Conservation (phyloP, 108 stramenopile genomes). For the Skeletonema costatum region DNA sequence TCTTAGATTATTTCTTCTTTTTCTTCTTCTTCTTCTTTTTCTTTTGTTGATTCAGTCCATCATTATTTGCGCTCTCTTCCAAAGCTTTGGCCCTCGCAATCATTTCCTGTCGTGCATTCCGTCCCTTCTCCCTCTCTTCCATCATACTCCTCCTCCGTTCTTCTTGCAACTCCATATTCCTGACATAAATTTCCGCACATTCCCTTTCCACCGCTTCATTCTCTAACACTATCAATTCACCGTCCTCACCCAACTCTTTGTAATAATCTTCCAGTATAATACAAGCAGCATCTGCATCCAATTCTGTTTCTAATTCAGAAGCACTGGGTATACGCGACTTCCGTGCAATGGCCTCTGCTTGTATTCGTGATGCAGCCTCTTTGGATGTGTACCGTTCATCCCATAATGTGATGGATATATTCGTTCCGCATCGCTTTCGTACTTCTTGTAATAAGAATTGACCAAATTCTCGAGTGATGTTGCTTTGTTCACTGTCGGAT, state of each 20-base stretch:
- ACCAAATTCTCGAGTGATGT: constrained; percentile 69
- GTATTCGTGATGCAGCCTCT: constrained; percentile 69
- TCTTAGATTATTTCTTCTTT: too few relatives aligned
- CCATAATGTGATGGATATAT: constrained; percentile 60
- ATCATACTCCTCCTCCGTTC: constrained; percentile 10
- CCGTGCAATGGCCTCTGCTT: constrained; percentile 37
- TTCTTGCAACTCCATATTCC: constrained; percentile 20
- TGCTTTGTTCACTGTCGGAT: constrained; percentile 73
- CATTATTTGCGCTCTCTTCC: constrained; percentile 6
- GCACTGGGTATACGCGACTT: constrained; percentile 13
- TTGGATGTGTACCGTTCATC: constrained; percentile 88
- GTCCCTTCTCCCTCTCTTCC: constrained; percentile 16
- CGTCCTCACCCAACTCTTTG: constrained; percentile 56
- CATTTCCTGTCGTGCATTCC: constrained; percentile 36
- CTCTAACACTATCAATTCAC: constrained; percentile 33
- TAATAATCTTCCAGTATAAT: constrained; percentile 86
- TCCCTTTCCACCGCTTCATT: constrained; percentile 18
- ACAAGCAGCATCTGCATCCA: constrained; percentile 85
- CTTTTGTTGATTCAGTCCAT: neutral
- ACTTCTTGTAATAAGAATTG: constrained; percentile 24
- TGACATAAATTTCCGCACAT: constrained; percentile 18
- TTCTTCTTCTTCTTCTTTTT: constrained; percentile 50
- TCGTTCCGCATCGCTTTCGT: constrained; percentile 20
- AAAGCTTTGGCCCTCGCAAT: constrained; percentile 30
- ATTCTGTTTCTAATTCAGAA: constrained; percentile 39